Conservation (phyloP, 2,329 filamentous ascomycete species). For the Scedosporium boydii region DNA sequence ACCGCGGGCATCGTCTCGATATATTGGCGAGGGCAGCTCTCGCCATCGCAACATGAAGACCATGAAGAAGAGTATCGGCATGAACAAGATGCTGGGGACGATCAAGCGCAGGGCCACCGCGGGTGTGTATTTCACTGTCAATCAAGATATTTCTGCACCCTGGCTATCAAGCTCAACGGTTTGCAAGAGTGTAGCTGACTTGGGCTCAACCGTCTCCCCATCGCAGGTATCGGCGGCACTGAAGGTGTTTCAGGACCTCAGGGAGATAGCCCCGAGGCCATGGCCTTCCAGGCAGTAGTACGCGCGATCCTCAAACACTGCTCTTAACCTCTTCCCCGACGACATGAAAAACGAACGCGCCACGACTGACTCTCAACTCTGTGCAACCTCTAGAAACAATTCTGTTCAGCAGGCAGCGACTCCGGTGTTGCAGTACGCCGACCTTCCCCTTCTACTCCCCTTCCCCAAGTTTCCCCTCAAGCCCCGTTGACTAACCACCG, state of each 20-base stretch:
- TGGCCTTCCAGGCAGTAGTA: constrained; percentile 1
- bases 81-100: constrained; percentile 47
- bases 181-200: not conserved
- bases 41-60: constrained; percentile 24
- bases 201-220: no score
- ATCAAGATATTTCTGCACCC: not conserved
- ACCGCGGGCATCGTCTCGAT: no score
- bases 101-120: constrained; percentile 37
- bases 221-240: not conserved
- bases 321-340: not conserved
- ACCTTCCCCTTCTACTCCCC: not conserved
- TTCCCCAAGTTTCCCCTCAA: not conserved
- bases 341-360: not conserved
- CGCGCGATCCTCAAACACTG: not conserved
- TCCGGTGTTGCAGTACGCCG: constrained; percentile 19
- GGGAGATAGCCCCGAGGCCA: not conserved
- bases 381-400: constrained; percentile 50
- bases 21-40: not conserved
- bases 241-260: not conserved
- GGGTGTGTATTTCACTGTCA: constrained; percentile 10
- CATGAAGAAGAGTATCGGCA: constrained; percentile 46
- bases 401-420: constrained; percentile 60
- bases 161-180: constrained; percentile 3
- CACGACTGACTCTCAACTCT: not conserved
- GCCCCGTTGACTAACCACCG: constrained; percentile 25